Evolutionary conservation across 805 yeast species (phyloP), one percentile per base, ranked within the genome.

Genomic region (Ogataea chonburiensis): DNA sequence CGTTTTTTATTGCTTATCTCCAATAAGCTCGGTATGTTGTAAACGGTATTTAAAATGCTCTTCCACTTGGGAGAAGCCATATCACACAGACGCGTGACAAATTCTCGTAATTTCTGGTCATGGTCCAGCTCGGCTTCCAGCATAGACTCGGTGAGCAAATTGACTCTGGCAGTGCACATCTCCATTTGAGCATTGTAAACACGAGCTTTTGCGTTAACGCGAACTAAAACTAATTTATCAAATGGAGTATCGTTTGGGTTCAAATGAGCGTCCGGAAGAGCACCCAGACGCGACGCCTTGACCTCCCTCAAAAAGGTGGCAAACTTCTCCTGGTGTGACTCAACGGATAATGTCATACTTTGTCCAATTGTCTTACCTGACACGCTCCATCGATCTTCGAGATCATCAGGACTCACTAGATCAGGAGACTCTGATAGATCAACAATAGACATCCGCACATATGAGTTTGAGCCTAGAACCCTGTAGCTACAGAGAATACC

Each of bases 341-440:
- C 60, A 6, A 43, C 40, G 3, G 29, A 20, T 5, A 50, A 25
- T 2, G 53, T 31, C 29, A 46, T 32, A 9, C 26, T 14, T 1
- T 27, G 15, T 2, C 24, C 32, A 5, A 51, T 10, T 10, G 15
- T 17, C 7, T 19, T 11, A 12, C 34, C 42, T 4, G 25, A 30
- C 11, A 48, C 16, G 9, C n/a, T 17, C 26, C 47, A 52, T 21
- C 44, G 32, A 5, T 21, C 37, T 4, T 20, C 23, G 20, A 34
- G 31, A 3, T 19, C 13, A 4, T 23, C 28, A 12, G 31, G 29
- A 3, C 13, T 10, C 11, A 21, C 24, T 4, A 46, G 23, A 17
- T 35, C 29, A 4, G 18, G 12, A 5, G 51, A 34, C 3, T 23
- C 18, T 5, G 58, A 55, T 34, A 56, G 48, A 31, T 57, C 62